Evolutionary conservation across 495 filamentous ascomycete species (phyloP).

Genomic region (Platismatia glauca): DNA sequence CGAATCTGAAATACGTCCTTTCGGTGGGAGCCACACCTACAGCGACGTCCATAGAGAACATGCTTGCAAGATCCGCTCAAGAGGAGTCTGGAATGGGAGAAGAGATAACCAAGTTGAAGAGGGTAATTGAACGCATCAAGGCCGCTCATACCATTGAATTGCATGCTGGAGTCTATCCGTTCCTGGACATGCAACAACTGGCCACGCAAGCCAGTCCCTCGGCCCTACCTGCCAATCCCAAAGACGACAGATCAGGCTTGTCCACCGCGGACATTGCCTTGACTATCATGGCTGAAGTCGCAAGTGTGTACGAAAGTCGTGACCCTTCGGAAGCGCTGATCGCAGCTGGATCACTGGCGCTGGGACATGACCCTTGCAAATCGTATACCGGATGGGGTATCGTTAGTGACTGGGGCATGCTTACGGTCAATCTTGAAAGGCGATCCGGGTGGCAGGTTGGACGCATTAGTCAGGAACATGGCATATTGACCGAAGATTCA

Average conservation of each 20-base stretch:
- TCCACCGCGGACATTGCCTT: conserved; percentile 50
- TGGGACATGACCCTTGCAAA: conserved; percentile 69
- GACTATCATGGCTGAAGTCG: conserved; percentile 63
- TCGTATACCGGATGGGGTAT: conserved; percentile 66
- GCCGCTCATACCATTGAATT: conserved; percentile 47
- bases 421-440: conserved; percentile 6
- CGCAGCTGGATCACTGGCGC: conserved; percentile 58
- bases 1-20: conserved; percentile 42
- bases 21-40: conserved; percentile 80
- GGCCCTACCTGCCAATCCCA: conserved; percentile 26
- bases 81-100: neutral
- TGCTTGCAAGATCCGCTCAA: conserved; percentile 19
- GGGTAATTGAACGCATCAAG: conserved; percentile 12
- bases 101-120: conserved; percentile 6
- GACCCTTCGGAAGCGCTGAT: conserved; percentile 56
- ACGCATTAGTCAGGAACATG: conserved; percentile 58
- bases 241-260: conserved; percentile 29
- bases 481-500: conserved; percentile 37
- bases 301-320: conserved; percentile 55
- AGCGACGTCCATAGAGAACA: conserved; percentile 47
- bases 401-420: conserved; percentile 49
- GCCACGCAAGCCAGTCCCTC: conserved; percentile 53
- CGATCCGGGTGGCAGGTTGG: conserved; percentile 50
- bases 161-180: conserved; percentile 65
- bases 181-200: conserved; percentile 75